Base-by-base conservation (phyloP, 495 filamentous ascomycete genomes). In the Penicillium roqueforti region DNA sequence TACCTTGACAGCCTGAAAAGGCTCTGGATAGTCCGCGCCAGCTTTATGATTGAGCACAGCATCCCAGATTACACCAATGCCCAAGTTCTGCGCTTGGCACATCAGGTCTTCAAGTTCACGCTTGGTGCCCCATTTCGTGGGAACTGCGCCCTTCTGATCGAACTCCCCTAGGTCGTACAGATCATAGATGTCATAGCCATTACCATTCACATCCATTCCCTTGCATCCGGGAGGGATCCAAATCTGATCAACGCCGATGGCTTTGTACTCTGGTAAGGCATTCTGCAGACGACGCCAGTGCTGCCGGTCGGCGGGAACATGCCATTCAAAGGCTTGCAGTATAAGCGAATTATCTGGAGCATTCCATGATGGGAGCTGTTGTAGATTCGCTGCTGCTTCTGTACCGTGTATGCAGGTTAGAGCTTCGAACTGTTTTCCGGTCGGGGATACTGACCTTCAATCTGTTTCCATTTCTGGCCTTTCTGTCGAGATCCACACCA, bases 191-290 rank as follows among this genome's bases (percentile, higher is more conserved):
- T 89, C 87, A 62, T 89, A 89, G n/a, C 87, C 87, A 59, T 87
- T 88, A 10, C 83, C 82, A 4, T 76, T 58, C 1, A 78, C 77
- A 36, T 74, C 81, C 59, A 80, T 79, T 1, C 79, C 84, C 67
- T 89, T 91, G 69, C 87, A 89, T 51, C 78, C 87, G 0, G 87
- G 87, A 5, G 87, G 86, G 7, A 89, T 75, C 85, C 87, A 89
- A 28, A 89, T 75, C 59, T 78, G 81, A 62, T 84, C 79, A 46
- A 89, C 71, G 1, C 86, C 87, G 56, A 83, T 78, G 3, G 72
- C 69, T 52, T 83, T 80, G 13, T 87, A 70, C 22, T 71, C 69
- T 0, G 80, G 76, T 3, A 88, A 56, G 6, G 80, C 75, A 23
- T 66, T 62, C 36, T 64, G 71, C 4, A 90, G 79, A 19, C 85